Percentiles rank a stretch among this genome's conserved stretches.
These are phyloP conservation scores for Reticulascus tulasneorum DNA, from an alignment of 2,329 filamentous ascomycete species.

Conservation along the genomic window DNA sequence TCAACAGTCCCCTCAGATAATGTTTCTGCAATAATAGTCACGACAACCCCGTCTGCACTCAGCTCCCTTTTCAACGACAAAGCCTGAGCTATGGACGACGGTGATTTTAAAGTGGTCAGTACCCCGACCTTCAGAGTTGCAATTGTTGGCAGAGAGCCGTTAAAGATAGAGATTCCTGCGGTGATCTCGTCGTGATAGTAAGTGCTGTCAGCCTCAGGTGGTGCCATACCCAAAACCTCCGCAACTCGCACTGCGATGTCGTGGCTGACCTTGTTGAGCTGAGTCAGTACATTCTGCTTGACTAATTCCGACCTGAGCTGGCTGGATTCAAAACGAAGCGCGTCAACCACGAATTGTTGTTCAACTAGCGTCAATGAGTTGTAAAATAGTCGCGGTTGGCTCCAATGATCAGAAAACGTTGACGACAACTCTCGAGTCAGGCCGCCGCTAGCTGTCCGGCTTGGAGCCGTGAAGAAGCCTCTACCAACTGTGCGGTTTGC, in stretches of 20 bases:
- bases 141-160: conserved; percentile 53
- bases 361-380: conserved; percentile 64
- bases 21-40: conserved; percentile 58
- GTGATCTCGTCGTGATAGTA: conserved; percentile 71
- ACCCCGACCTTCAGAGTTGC: conserved; percentile 62
- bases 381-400: conserved; percentile 68
- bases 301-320: conserved; percentile 54
- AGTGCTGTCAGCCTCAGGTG: conserved; percentile 54
- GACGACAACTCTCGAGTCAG: conserved; percentile 56
- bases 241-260: conserved; percentile 65
- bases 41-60: conserved; percentile 46
- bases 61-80: conserved; percentile 46
- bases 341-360: conserved; percentile 69
- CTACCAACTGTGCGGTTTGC: conserved; percentile 60
- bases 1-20: conserved; percentile 52
- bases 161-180: conserved; percentile 55
- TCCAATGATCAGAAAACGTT: conserved; percentile 69
- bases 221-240: conserved; percentile 52
- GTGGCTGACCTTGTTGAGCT: conserved; percentile 66
- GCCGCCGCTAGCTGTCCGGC: conserved; percentile 45
- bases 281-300: conserved; percentile 61
- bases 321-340: conserved; percentile 66
- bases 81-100: conserved; percentile 44
- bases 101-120: conserved; percentile 42
- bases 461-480: conserved; percentile 68